A percentile compares a stretch with the other conserved stretches of the same genome.
Evolutionary conservation across 75 land plant genomes (phyloP).

Genomic region (Isoetes taiwanensis): DNA sequence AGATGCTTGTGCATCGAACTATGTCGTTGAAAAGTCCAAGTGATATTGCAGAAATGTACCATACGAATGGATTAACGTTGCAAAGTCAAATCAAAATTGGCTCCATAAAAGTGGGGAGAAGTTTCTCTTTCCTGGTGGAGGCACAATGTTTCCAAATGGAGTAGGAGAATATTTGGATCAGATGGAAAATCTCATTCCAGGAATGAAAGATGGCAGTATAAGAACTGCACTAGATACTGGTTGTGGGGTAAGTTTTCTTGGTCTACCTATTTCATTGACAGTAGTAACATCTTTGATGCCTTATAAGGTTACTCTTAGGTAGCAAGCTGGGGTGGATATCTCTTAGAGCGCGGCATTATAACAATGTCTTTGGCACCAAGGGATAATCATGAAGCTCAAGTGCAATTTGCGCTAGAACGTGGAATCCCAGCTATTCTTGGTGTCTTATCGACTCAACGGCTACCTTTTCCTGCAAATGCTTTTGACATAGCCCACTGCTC

Average conservation of each 20-base stretch:
- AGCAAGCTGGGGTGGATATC: conserved; percentile 94
- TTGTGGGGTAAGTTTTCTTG: conserved; percentile 89
- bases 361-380: conserved; percentile 89
- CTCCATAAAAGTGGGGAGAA: conserved; percentile 79
- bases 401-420: conserved; percentile 93
- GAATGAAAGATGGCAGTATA: conserved; percentile 76
- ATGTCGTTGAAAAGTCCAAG: no score
- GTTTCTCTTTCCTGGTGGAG: conserved; percentile 93
- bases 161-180: conserved; percentile 64
- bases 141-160: conserved; percentile 90
- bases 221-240: conserved; percentile 95
- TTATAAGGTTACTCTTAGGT: conserved; percentile 30
- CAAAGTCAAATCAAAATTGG: conserved; percentile 92
- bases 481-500: conserved; percentile 99
- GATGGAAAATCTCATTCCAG: conserved; percentile 75
- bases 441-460: conserved; percentile 74
- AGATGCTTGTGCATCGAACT: not conserved
- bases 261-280: no score
- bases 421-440: conserved; percentile 95
- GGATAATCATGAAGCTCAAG: conserved; percentile 96
- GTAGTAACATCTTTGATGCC: not conserved
- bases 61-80: conserved; percentile 87
- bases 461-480: conserved; percentile 86
- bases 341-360: conserved; percentile 63
- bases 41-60: conserved; percentile 93